A percentile compares a stretch with the other conserved stretches of the same genome.
These are phyloP conservation scores for Vanilla planifolia DNA, from an alignment of 106 monocot genomes.

Conservation along the genomic window DNA sequence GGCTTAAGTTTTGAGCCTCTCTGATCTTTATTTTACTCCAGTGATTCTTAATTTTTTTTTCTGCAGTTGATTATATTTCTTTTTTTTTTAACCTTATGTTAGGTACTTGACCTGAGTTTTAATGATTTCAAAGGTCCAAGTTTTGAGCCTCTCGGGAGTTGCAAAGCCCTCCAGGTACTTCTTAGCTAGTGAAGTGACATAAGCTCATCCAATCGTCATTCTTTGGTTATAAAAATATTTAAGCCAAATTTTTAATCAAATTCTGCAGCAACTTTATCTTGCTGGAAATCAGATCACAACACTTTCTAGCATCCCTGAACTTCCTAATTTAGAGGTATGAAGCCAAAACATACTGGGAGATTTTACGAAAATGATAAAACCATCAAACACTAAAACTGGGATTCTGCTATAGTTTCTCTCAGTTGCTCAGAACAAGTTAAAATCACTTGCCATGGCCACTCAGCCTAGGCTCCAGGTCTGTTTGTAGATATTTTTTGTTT, in stretches of 20 bases:
- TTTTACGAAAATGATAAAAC: background rate
- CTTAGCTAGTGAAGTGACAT: slow-evolving; percentile 2
- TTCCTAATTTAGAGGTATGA: slow-evolving; percentile 89
- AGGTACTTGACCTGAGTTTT: slow-evolving; percentile 99
- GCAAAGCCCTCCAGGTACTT: slow-evolving; percentile 83
- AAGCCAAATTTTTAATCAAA: slow-evolving; percentile 2
- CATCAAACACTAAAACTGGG: slow-evolving; percentile 8
- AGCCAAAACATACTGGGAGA: background rate
- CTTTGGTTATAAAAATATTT: background rate
- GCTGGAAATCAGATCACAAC: slow-evolving; percentile 98
- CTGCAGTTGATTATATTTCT: background rate
- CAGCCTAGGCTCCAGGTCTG: slow-evolving; percentile 90
- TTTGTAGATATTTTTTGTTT: background rate
- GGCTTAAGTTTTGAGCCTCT: background rate
- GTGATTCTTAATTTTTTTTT: background rate
- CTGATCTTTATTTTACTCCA: background rate
- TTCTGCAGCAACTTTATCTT: slow-evolving; percentile 93
- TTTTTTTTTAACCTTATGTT: background rate
- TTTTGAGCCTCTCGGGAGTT: slow-evolving; percentile 89
- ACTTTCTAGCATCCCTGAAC: slow-evolving; percentile 69
- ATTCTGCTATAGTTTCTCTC: slow-evolving; percentile 78
- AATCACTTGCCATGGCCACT: slow-evolving; percentile 79
- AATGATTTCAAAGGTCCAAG: slow-evolving; percentile 82
- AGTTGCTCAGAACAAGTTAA: slow-evolving; percentile 88
- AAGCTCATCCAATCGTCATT: background rate